Conservation (phyloP, 2,329 filamentous ascomycete species). For the Bertia moriformis region DNA sequence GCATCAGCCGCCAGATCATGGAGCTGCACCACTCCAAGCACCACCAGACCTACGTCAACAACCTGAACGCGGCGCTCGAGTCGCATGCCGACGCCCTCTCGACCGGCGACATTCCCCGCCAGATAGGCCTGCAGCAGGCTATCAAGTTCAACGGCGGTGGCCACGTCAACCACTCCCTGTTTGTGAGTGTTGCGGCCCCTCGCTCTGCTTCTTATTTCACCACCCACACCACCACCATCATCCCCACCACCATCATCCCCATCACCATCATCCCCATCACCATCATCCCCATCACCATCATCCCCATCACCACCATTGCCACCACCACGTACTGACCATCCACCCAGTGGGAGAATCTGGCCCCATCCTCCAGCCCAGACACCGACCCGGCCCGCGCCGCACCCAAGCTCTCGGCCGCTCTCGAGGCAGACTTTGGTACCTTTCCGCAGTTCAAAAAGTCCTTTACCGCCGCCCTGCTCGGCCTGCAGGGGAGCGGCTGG, state of each 20-base stretch:
- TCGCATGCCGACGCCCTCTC: slow-evolving; percentile 40
- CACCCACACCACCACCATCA: too few relatives aligned
- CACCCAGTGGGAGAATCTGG: slow-evolving; percentile 79
- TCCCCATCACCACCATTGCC: too few relatives aligned
- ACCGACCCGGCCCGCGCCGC: slow-evolving; percentile 36
- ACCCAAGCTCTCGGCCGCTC: slow-evolving; percentile 42
- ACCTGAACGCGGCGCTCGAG: slow-evolving; percentile 54
- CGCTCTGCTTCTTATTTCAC: too few relatives aligned
- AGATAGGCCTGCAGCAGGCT: slow-evolving; percentile 52
- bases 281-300: too few relatives aligned
- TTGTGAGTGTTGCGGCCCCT: too few relatives aligned
- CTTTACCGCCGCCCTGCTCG: slow-evolving; percentile 51
- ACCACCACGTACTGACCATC: too few relatives aligned
- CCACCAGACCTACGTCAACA: slow-evolving; percentile 65
- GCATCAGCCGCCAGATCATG: slow-evolving; percentile 69
- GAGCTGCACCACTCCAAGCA: slow-evolving; percentile 68
- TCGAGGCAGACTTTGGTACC: slow-evolving; percentile 54
- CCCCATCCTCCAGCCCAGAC: slow-evolving; percentile 41
- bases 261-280: too few relatives aligned
- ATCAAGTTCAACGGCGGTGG: slow-evolving; percentile 85
- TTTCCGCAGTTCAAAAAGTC: slow-evolving; percentile 49
- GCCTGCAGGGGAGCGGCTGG: slow-evolving; percentile 75
- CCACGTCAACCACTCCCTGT: slow-evolving; percentile 84
- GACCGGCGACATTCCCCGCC: slow-evolving; percentile 42
- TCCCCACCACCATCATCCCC: too few relatives aligned